Base-by-base conservation (phyloP, 2,329 filamentous ascomycete genomes). In the Stachybotrys echinatus region DNA sequence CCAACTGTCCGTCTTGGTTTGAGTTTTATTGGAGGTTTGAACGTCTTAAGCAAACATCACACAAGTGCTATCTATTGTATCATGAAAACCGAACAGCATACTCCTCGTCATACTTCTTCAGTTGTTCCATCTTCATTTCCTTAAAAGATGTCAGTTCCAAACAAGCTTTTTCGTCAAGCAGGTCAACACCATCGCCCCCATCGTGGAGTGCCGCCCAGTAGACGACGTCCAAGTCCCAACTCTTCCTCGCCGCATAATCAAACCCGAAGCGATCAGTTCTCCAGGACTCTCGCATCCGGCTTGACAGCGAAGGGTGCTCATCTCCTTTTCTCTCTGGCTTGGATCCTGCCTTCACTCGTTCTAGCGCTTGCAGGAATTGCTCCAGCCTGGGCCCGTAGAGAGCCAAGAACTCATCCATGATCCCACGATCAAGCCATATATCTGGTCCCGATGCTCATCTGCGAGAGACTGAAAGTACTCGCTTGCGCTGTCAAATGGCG, bases 231-330 rank as follows among this genome's bases (percentile, higher is more conserved):
- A 69, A 31, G 39, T 69, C 64, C n/a, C 68, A 66, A 49, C 63
- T 62, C 47, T 61, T 68, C 49, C 67, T 60, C 14, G 61, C 60
- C n/a, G 61, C 65, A 54, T 62, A 67, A 42, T 71, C 54, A 47
- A 71, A 68, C 67, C 64, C 71, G 54, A 72, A 71, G 20, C 58
- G 57, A 6, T 60, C 58, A 14, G 52, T 61, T 18, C 23, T 53
- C 69, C 66, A 69, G 6, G 65, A 67, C 4, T 68, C 60, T 31
- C 63, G 61, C 64, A 72, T 70, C 22, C 55, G 53, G 23, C 51
- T 22, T 44, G 55, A 62, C 22, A 62, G 55, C 18, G 19, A 47
- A 4, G 47, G 50, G 21, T 48, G 48, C 42, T 39, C 23, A 19
- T 42, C 12, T 17, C 19, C 48, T n/a, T n/a, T n/a, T n/a, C n/a